phyloP scores from a whole-genome alignment of 306 rosid genomes.

The Ziziphus jujuba region DNA sequence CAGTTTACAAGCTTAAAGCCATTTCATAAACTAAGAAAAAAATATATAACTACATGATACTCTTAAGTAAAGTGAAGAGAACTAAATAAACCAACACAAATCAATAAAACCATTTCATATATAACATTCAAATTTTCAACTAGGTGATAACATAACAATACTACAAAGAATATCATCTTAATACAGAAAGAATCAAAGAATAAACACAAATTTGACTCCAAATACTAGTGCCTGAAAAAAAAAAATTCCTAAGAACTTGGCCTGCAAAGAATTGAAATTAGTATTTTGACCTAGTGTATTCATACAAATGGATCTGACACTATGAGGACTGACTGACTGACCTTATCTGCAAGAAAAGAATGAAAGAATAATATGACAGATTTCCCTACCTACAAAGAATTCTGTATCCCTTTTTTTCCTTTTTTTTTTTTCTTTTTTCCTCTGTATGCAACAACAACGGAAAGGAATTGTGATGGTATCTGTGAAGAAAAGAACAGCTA shows the following conservation, averaged over 20 bases:
- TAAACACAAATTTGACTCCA: constrained; percentile 40
- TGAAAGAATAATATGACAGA: constrained; percentile 59
- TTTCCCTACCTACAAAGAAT: constrained; percentile 71
- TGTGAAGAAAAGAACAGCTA: constrained; percentile 14
- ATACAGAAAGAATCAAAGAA: constrained; percentile 57
- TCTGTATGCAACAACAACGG: constrained; percentile 36
- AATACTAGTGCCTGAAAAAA: constrained; percentile 24
- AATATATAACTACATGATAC: too few species aligned
- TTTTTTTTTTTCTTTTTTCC: constrained; percentile 16
- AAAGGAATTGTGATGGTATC: constrained; percentile 12
- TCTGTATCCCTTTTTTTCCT: constrained; percentile 32
- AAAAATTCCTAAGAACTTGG: constrained; percentile 20
- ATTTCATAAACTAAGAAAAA: too few species aligned
- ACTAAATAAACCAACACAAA: too few species aligned
- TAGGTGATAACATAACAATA: constrained; percentile 8
- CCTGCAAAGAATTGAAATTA: constrained; percentile 31
- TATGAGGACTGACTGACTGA: constrained; percentile 17
- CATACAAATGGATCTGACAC: constrained; percentile 47
- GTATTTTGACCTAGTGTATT: constrained; percentile 31
- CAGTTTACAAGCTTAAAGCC: too few species aligned
- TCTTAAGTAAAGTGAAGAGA: too few species aligned
- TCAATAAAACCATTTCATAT: background rate
- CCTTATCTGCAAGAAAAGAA: constrained; percentile 80
- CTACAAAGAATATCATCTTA: constrained; percentile 45
- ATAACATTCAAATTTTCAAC: constrained; percentile 3